A percentile compares a stretch with the other conserved stretches of the same genome.
phyloP scores from a whole-genome alignment of 345 rosid species.

The Rhodamnia rubescens region DNA sequence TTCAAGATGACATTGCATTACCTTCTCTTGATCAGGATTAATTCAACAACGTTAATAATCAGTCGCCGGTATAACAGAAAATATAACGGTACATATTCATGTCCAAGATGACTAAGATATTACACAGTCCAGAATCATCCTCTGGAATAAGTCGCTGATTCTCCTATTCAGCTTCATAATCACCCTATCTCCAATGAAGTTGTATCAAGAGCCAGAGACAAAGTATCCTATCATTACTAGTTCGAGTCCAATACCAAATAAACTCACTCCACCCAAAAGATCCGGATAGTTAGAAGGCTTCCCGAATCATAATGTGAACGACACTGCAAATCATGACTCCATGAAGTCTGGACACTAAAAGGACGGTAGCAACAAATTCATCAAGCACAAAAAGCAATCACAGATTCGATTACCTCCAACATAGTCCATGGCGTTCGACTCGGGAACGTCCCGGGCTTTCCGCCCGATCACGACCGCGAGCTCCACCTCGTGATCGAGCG shows the following conservation, averaged over 20 bases:
- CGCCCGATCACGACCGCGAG: constrained; percentile 75
- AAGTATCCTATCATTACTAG: background rate
- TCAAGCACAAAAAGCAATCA: background rate
- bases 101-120: background rate
- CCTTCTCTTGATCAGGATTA: background rate
- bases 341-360: background rate
- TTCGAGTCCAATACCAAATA: background rate
- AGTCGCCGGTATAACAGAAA: background rate
- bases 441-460: constrained; percentile 78
- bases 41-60: background rate
- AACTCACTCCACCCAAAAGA: background rate
- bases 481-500: constrained; percentile 92
- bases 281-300: background rate
- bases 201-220: background rate
- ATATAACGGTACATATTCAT: background rate
- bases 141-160: background rate
- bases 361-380: background rate
- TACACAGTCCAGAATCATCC: background rate
- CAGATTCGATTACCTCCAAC: constrained; percentile 44
- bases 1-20: background rate
- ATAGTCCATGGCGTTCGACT: constrained; percentile 70
- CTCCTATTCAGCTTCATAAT: background rate
- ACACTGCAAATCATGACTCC: background rate
- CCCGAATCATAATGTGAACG: background rate
- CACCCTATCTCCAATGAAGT: background rate